A percentile compares a stretch with the other conserved stretches of the same genome.
These are phyloP conservation scores for Botrytis fragariae DNA, from an alignment of 2,329 filamentous ascomycete genomes.

Conservation along the genomic window DNA sequence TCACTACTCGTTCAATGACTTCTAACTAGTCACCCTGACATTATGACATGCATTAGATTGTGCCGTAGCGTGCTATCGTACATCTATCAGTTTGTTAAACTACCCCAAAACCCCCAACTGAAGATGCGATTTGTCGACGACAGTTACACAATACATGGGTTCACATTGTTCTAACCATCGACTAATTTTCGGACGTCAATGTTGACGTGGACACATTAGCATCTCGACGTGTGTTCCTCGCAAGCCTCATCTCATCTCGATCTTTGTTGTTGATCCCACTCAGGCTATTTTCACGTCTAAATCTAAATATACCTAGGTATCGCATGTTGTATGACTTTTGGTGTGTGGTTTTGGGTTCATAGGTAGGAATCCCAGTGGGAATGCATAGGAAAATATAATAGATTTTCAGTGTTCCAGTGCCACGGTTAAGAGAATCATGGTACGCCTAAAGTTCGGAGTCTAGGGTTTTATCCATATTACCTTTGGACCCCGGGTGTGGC, in stretches of 20 bases:
- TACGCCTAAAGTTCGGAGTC: neutral
- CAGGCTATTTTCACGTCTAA: neutral
- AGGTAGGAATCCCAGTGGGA: neutral
- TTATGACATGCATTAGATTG: slow-evolving; percentile 1
- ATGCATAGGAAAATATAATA: neutral
- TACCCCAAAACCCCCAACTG: neutral
- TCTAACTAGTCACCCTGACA: neutral
- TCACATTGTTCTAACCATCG: neutral
- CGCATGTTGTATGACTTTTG: neutral
- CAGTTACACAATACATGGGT: neutral
- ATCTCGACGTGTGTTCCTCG: neutral
- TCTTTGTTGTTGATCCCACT: neutral
- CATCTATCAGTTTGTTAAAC: neutral
- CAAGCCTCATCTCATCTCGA: neutral
- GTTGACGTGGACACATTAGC: neutral
- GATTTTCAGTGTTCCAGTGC: neutral
- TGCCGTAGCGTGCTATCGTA: neutral
- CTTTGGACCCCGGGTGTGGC: neutral
- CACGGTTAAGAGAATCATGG: neutral
- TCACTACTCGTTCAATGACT: neutral
- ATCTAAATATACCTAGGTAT: neutral
- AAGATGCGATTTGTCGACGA: slow-evolving; percentile 9
- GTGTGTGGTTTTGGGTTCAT: neutral
- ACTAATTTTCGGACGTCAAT: neutral
- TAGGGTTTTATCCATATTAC: neutral